Percentiles rank a stretch among this genome's conserved stretches.
Evolutionary conservation across 2,329 filamentous ascomycete genomes (phyloP).

Genomic region (Ceratocystiopsis minuta): DNA sequence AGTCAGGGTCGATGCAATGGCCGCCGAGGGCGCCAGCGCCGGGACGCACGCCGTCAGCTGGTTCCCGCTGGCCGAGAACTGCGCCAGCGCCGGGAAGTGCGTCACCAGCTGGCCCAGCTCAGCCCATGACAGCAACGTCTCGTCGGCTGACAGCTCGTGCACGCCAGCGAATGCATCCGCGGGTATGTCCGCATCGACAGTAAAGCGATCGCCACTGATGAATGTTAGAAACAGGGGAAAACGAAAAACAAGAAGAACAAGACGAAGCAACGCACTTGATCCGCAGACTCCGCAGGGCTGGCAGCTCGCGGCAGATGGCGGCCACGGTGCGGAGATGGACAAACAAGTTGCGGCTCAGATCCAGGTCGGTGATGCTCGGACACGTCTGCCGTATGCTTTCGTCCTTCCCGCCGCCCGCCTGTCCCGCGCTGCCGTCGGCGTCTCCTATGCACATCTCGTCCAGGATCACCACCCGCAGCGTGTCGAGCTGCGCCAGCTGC

Average conservation of each 20-base stretch:
- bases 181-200: too few species aligned
- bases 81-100: slow-evolving; percentile 33
- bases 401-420: slow-evolving; percentile 10
- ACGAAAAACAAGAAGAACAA: too few species aligned
- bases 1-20: slow-evolving; percentile 33
- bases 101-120: slow-evolving; percentile 37
- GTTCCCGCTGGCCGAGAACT: slow-evolving; percentile 38
- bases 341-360: slow-evolving; percentile 73
- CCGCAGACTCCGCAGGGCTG: slow-evolving; percentile 45
- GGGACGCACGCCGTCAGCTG: slow-evolving; percentile 25
- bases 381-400: slow-evolving; percentile 31
- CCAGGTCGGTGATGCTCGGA: slow-evolving; percentile 56
- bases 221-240: too few species aligned
- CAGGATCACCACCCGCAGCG: slow-evolving; percentile 65
- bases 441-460: slow-evolving; percentile 50
- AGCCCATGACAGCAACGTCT: slow-evolving; percentile 48
- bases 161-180: slow-evolving; percentile 28
- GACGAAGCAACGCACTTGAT: slow-evolving; percentile 37
- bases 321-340: slow-evolving; percentile 47
- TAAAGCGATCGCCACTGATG: too few species aligned
- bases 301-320: slow-evolving; percentile 52
- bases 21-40: slow-evolving; percentile 21
- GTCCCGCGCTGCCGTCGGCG: slow-evolving; percentile 14
- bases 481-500: slow-evolving; percentile 59
- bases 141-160: slow-evolving; percentile 44